Base-by-base conservation (phyloP, 768 basidiomycete genomes). In the Kwoniella sp. region DNA sequence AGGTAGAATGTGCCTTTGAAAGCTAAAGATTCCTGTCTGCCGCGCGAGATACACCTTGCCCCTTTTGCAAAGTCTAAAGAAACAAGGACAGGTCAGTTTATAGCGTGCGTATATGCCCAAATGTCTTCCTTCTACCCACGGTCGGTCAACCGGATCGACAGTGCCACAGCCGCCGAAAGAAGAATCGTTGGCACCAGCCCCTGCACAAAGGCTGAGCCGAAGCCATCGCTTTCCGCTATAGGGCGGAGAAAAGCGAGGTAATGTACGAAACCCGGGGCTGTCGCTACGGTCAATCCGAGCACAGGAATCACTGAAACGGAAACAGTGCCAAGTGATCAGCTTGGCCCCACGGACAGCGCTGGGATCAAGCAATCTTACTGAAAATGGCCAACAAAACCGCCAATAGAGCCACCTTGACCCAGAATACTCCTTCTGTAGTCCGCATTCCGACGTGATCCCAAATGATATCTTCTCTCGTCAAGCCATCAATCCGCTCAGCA, bases 391-490 rank as follows among this genome's bases (percentile, higher is more conserved):
- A 82, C 25, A 87, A 68, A 1, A 88, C 70, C 0, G 83, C 81
- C 20, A 87, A 81, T 7, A 86, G 77, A 4, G 81, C 75, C 4
- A 88, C 82, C 22, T 87, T 81, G 20, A 83, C 79, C 88, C 89
- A 90, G 68, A 89, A 85, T 2, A 23, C 77, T 76, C 82, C 84
- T 41, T 85, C 82, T 76, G 86, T 85, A 66, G 85, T 83, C 78
- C 90, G 89, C 55, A 30, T 50, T 5, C 55, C 66, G 0, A 92
- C 81, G 26, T 89, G 86, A 63, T 88, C 86, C 90, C 90, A 93
- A 59, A 88, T 82, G 37, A 93, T 86, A 76, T 92, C 90, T 73
- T 92, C 90, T 78, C 90, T 91, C 15, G 90, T 88, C 64, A 89
- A 82, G 1, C 91, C 91, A 74, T 90, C 88, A 25, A 93, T 90